Evolutionary conservation across 2,329 filamentous ascomycete species (phyloP).

Genomic region (Fusarium lateritium): DNA sequence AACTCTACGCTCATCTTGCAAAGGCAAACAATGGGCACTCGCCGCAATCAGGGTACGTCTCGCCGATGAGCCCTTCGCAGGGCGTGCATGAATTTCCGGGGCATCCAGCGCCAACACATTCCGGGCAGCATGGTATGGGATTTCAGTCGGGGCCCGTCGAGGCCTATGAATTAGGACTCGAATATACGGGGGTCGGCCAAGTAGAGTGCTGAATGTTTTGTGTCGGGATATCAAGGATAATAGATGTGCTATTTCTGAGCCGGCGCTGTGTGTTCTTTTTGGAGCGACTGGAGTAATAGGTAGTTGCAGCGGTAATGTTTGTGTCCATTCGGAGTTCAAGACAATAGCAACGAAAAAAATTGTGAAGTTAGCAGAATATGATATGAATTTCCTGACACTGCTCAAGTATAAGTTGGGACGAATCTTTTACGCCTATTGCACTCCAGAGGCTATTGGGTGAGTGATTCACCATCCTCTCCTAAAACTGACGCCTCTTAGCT

Average conservation of each 20-base stretch:
- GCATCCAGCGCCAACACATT: constrained; percentile 22
- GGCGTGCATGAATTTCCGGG: not conserved
- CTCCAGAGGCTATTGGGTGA: not conserved
- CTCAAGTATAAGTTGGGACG: no score
- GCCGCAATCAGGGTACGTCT: constrained; percentile 32
- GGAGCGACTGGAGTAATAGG: not conserved
- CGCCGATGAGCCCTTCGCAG: constrained; percentile 41
- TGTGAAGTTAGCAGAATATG: not conserved
- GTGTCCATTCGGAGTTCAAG: no score
- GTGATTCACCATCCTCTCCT: not conserved
- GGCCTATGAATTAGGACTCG: constrained; percentile 52
- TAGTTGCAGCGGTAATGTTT: not conserved
- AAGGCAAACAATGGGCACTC: constrained; percentile 40
- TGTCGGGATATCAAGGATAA: not conserved
- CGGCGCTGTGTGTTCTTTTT: constrained; percentile 27
- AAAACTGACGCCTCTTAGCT: not conserved
- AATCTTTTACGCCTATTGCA: no score
- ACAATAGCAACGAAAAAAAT: no score
- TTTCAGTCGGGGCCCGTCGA: constrained; percentile 58
- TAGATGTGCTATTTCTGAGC: constrained; percentile 14
- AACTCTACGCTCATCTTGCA: constrained; percentile 46
- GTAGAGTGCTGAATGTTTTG: constrained; percentile 1
- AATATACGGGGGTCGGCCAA: constrained; percentile 32
- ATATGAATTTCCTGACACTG: no score
- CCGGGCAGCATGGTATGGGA: constrained; percentile 39